A percentile compares a stretch with the other conserved stretches of the same genome.
phyloP scores from a whole-genome alignment of 805 yeast genomes.

The Teunomyces pallodes region DNA sequence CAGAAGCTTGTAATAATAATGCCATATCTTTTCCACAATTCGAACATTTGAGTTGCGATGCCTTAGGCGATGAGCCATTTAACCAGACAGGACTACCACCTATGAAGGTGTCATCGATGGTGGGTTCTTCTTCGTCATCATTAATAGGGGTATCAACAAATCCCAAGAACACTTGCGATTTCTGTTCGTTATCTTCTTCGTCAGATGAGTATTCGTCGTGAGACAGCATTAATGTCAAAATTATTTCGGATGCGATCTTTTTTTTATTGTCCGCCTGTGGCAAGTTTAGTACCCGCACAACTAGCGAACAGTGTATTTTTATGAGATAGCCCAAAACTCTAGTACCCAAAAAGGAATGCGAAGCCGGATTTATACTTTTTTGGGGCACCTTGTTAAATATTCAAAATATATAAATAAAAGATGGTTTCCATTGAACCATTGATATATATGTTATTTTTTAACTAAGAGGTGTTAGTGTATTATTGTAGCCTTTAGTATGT shows the following conservation, averaged over 20 bases:
- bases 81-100: constrained; percentile 77
- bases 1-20: constrained; percentile 72
- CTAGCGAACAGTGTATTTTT: not conserved
- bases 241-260: not conserved
- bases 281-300: not conserved
- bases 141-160: constrained; percentile 59
- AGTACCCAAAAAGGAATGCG: no score
- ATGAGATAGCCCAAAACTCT: no score
- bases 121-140: constrained; percentile 35
- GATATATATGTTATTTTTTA: no score
- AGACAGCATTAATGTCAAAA: constrained; percentile 28
- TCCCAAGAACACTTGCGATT: constrained; percentile 53
- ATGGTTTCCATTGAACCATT: no score
- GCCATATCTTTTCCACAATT: constrained; percentile 64
- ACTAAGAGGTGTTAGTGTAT: no score
- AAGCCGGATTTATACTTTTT: no score
- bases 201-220: constrained; percentile 54
- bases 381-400: no score
- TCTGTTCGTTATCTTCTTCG: constrained; percentile 39
- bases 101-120: constrained; percentile 67
- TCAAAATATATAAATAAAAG: no score
- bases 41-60: constrained; percentile 56
- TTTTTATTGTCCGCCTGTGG: not conserved
- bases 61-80: constrained; percentile 56
- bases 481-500: no score